Conservation (phyloP, 495 filamentous ascomycete genomes). For the Penicillium alfredii region DNA sequence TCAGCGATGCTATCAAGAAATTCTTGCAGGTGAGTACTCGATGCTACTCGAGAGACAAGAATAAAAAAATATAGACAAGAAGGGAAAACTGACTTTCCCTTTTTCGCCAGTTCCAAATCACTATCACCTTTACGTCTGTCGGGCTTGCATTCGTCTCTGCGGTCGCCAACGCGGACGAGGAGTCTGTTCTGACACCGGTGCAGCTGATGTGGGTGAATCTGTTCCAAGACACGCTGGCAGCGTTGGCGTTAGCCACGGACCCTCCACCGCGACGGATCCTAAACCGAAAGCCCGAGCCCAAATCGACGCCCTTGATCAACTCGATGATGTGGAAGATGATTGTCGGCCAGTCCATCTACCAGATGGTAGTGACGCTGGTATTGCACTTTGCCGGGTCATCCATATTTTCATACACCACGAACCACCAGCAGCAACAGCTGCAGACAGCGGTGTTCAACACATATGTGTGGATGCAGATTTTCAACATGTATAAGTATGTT, state of each 20-base stretch:
- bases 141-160: conserved; percentile 75
- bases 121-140: conserved; percentile 89
- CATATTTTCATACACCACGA: conserved; percentile 56
- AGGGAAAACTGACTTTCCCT: no score
- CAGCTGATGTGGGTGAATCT: conserved; percentile 90
- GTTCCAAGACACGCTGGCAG: conserved; percentile 91
- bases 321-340: conserved; percentile 96
- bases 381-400: conserved; percentile 65
- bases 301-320: conserved; percentile 70
- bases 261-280: conserved; percentile 65
- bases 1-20: conserved; percentile 86
- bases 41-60: no score
- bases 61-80: no score
- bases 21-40: no score
- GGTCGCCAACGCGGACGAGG: conserved; percentile 56
- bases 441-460: conserved; percentile 81
- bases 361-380: conserved; percentile 71
- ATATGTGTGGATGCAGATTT: conserved; percentile 93
- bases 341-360: conserved; percentile 78
- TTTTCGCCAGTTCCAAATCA: conserved; percentile 90
- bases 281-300: conserved; percentile 68
- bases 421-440: conserved; percentile 36
- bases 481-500: conserved; percentile 74
- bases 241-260: conserved; percentile 83
- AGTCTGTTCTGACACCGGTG: conserved; percentile 74